phyloP scores from a whole-genome alignment of 1,284 basidiomycete genomes.

The Sparassis latifolia region DNA sequence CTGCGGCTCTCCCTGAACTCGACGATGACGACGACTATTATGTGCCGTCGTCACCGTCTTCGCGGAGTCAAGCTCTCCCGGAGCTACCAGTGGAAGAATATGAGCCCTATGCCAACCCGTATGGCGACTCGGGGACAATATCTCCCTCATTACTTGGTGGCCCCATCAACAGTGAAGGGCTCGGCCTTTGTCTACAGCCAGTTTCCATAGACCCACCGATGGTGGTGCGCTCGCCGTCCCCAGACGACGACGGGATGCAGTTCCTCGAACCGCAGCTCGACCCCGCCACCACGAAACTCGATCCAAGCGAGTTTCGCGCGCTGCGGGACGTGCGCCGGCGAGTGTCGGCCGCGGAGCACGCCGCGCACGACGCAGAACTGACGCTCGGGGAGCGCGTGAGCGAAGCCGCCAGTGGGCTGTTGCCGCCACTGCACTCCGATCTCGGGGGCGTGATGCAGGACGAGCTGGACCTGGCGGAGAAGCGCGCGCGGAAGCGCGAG shows the following conservation, averaged over 20 bases:
- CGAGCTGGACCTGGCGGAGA: conserved; percentile 15
- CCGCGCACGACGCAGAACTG: conserved; percentile 32
- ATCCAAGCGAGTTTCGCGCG: conserved; percentile 20
- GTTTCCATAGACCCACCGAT: conserved; percentile 19
- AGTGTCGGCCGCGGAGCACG: conserved; percentile 34
- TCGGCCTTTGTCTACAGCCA: conserved; percentile 20
- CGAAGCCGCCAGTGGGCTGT: conserved; percentile 16
- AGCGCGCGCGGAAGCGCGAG: conserved; percentile 23
- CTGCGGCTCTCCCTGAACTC: conserved; percentile 6
- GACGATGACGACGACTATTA: conserved; percentile 9
- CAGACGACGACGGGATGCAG: conserved; percentile 34
- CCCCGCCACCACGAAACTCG: conserved; percentile 29
- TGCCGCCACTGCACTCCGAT: conserved; percentile 12
- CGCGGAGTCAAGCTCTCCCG: conserved; percentile 10
- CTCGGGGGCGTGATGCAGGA: not conserved
- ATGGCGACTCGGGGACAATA: not conserved
- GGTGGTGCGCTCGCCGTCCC: conserved; percentile 37
- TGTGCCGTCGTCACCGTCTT: conserved; percentile 10
- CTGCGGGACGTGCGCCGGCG: conserved; percentile 33
- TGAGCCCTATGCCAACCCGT: not conserved
- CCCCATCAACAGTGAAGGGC: conserved; percentile 10
- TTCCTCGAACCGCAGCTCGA: conserved; percentile 31
- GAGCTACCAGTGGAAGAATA: not conserved
- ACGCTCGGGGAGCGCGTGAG: conserved; percentile 24
- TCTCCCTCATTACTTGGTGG: conserved; percentile 9